These are phyloP conservation scores for Globisporangium spiculum DNA, from an alignment of 352 stramenopile genomes.

Conservation along the genomic window DNA sequence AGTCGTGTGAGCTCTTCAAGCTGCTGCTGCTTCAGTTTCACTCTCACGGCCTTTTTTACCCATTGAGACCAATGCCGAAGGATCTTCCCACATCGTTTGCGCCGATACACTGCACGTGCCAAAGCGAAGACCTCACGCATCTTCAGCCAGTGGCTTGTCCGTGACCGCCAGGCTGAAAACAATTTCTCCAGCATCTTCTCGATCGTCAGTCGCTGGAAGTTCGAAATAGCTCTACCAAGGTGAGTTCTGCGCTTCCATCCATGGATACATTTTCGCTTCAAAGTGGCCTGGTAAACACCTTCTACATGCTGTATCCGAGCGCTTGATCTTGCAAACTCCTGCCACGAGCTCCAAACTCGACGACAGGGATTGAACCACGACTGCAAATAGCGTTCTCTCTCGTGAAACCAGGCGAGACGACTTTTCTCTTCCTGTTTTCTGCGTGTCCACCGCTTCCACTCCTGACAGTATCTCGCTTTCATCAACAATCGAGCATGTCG, in stretches of 20 bases:
- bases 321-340: not conserved
- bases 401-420: not conserved
- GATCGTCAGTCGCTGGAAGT: constrained; percentile 1
- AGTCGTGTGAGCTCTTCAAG: not conserved
- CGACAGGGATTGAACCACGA: constrained; percentile 31
- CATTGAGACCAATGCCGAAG: constrained; percentile 21
- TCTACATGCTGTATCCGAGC: not conserved
- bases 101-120: constrained; percentile 18
- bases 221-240: constrained; percentile 9
- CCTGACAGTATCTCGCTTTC: constrained; percentile 24
- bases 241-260: constrained; percentile 3
- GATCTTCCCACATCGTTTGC: constrained; percentile 21
- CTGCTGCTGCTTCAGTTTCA: not conserved
- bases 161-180: constrained; percentile 27
- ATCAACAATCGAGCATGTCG: constrained; percentile 20
- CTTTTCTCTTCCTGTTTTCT: not conserved
- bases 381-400: constrained; percentile 11
- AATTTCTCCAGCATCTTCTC: not conserved
- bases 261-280: not conserved
- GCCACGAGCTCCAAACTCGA: constrained; percentile 30
- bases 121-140: constrained; percentile 21
- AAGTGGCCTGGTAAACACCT: not conserved
- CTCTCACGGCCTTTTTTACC: not conserved
- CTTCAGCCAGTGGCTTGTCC: constrained; percentile 27
- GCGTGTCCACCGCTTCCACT: constrained; percentile 16